These are phyloP conservation scores for Astragalus membranaceus DNA, from an alignment of 306 rosid genomes.

Conservation along the genomic window DNA sequence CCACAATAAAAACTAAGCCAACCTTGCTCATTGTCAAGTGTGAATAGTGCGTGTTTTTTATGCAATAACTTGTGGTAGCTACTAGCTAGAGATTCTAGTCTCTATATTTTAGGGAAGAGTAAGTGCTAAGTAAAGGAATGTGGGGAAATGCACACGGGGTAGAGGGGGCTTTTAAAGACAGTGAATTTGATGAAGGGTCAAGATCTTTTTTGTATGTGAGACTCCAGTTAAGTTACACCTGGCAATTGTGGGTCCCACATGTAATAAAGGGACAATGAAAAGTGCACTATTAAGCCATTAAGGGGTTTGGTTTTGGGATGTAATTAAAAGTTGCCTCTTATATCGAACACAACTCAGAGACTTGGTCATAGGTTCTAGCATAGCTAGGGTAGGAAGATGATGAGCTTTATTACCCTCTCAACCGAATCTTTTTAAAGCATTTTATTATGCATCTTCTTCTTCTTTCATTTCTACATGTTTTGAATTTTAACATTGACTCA, in stretches of 20 bases:
- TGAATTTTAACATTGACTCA: background rate
- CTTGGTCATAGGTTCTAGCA: background rate
- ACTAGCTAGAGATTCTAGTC: background rate
- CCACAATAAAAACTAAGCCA: conserved; percentile 30
- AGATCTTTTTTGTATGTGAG: background rate
- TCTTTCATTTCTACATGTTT: background rate
- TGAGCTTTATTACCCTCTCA: background rate
- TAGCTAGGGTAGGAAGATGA: background rate
- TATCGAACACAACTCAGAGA: background rate
- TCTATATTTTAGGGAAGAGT: background rate
- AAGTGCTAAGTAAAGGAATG: background rate
- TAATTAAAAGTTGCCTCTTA: background rate
- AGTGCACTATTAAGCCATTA: background rate
- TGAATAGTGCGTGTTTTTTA: background rate
- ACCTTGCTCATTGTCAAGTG: conserved; percentile 37
- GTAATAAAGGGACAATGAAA: background rate
- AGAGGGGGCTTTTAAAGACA: background rate
- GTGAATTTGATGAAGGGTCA: conserved; percentile 13
- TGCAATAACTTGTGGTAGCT: background rate
- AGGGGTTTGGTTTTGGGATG: conserved; percentile 17
- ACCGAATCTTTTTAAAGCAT: background rate
- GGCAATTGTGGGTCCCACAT: conserved; percentile 31
- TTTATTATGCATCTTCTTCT: background rate
- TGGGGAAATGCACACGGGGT: background rate
- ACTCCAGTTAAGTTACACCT: conserved; percentile 28